Percentiles rank a stretch among this genome's conserved stretches.
Evolutionary conservation across 352 stramenopile genomes (phyloP).

Genomic region (Elongisporangium undulatum): DNA sequence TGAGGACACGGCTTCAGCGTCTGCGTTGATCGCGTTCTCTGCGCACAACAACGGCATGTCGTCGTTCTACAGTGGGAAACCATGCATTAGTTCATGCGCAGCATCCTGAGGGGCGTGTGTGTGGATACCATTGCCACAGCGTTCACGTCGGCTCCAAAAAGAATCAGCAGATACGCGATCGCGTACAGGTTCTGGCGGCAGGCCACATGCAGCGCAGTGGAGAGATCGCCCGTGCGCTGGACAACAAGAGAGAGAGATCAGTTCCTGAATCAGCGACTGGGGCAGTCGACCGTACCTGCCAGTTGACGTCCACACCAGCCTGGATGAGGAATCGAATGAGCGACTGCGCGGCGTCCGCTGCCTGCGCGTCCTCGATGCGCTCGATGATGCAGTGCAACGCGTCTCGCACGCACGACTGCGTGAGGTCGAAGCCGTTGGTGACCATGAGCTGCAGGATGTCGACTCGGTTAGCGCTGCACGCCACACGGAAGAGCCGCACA

Average conservation of each 20-base stretch:
- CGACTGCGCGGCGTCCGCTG: constrained; percentile 38
- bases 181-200: constrained; percentile 56
- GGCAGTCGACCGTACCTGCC: constrained; percentile 40
- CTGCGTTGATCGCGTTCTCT: constrained; percentile 17
- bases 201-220: constrained; percentile 59
- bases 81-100: background rate
- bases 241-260: background rate
- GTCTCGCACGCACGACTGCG: constrained; percentile 49
- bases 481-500: constrained; percentile 65
- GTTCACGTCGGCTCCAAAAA: constrained; percentile 74
- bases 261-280: background rate
- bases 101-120: too few species aligned
- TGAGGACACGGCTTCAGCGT: constrained; percentile 1
- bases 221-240: constrained; percentile 48
- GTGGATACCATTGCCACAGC: constrained; percentile 45
- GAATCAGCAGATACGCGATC: constrained; percentile 55
- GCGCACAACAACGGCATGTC: constrained; percentile 60
- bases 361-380: constrained; percentile 14
- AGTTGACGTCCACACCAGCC: constrained; percentile 64
- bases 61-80: constrained; percentile 35
- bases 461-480: constrained; percentile 31
- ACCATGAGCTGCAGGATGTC: constrained; percentile 67
- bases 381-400: constrained; percentile 51
- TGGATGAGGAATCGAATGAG: constrained; percentile 60
- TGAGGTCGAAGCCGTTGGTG: constrained; percentile 56